A percentile compares a stretch with the other conserved stretches of the same genome.
These are phyloP conservation scores for Camellia granthamiana DNA, from an alignment of 148 eudicot species.

Conservation along the genomic window DNA sequence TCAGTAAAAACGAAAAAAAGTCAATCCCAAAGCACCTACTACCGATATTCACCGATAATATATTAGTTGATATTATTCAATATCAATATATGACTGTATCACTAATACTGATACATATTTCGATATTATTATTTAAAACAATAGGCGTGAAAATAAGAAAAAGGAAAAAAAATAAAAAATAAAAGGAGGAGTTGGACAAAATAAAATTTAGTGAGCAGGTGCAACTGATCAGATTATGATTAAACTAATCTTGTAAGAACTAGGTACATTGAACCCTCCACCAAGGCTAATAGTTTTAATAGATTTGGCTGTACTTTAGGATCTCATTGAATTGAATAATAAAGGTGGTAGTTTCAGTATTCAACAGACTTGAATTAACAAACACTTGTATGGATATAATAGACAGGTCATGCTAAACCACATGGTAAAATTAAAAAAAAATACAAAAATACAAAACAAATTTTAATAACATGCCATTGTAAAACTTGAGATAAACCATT, in stretches of 20 bases:
- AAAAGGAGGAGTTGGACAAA: background rate
- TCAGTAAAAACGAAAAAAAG: too few relatives aligned
- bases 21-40: too few relatives aligned
- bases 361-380: background rate
- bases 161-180: background rate
- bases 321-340: too few relatives aligned
- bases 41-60: too few relatives aligned
- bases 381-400: background rate
- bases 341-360: background rate
- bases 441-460: too few relatives aligned
- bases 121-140: too few relatives aligned
- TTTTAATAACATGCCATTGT: too few relatives aligned
- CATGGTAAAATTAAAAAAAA: background rate
- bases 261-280: conserved; percentile 19
- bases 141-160: too few relatives aligned
- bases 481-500: too few relatives aligned
- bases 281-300: conserved; percentile 13
- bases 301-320: conserved; percentile 1
- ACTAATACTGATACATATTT: too few relatives aligned
- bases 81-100: too few relatives aligned
- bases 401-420: conserved; percentile 2
- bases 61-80: too few relatives aligned
- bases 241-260: background rate
- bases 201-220: background rate
- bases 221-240: background rate